Evolutionary conservation across 116 monocot genomes (phyloP).

Genomic region (Thalassia testudinum): DNA sequence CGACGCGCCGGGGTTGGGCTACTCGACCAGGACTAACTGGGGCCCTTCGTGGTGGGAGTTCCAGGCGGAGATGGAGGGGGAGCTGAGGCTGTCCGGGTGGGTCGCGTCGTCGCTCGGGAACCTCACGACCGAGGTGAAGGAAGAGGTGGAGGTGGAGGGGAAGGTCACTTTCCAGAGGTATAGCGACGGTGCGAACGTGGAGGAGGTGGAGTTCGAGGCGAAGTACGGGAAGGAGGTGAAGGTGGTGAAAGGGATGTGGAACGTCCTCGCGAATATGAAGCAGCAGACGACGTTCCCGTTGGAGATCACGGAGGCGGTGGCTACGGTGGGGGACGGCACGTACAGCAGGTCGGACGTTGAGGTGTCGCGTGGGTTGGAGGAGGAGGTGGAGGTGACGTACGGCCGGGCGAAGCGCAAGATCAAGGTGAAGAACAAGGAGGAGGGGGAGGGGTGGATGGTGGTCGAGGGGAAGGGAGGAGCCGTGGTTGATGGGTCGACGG

Average conservation of each 20-base stretch:
- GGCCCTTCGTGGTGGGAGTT: slow-evolving; percentile 7
- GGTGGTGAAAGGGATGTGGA: background rate
- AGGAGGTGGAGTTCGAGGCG: slow-evolving; percentile 2
- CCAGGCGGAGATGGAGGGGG: slow-evolving; percentile 8
- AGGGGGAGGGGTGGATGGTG: slow-evolving; percentile 2
- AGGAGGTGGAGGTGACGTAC: background rate
- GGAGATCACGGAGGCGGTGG: background rate
- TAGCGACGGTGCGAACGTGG: background rate
- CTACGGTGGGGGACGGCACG: background rate
- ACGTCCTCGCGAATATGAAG: background rate
- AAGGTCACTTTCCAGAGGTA: background rate
- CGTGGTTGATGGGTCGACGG: slow-evolving; percentile 1
- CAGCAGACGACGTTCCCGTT: slow-evolving; percentile 5
- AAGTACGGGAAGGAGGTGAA: slow-evolving; percentile 4
- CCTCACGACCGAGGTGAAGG: slow-evolving; percentile 11
- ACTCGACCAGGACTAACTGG: slow-evolving; percentile 8
- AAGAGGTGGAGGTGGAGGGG: slow-evolving; percentile 11
- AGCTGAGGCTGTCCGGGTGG: slow-evolving; percentile 11
- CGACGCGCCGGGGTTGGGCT: slow-evolving; percentile 5
- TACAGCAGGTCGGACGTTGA: background rate
- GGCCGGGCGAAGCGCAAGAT: background rate
- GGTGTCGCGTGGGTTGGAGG: slow-evolving; percentile 1
- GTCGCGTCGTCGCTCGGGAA: slow-evolving; percentile 21
- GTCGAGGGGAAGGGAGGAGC: background rate
- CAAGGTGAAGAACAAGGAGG: background rate